Base-by-base conservation (phyloP, 176 grass and related monocot species). In the Raddia guianensis region DNA sequence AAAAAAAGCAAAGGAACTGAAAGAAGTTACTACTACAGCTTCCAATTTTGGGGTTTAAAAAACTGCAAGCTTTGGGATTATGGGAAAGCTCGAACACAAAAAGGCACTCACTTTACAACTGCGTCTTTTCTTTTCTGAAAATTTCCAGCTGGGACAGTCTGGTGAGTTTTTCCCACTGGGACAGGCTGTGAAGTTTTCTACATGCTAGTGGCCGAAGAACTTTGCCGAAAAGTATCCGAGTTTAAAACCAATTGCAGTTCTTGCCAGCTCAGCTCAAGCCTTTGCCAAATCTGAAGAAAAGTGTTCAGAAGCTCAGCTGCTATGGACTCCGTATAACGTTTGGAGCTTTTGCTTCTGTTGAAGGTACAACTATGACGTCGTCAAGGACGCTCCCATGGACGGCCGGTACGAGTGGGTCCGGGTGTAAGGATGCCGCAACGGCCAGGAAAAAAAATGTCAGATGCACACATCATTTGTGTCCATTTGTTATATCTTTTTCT, bases 361-460 rank as follows among this genome's bases (percentile, higher is more conserved):
- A 80, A 89, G 87, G 87, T 89, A 89, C 87, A 89, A 89, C 82
- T 89, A 89, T 76, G 82, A 89, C 87, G 65, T 89, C 32, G 82
- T 59, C 10, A 66, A 71, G 59, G 87, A 89, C 57, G 87, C 87
- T 89, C 87, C 87, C 1, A 85, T 85, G 71, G 87, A 85, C 2
- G 87, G 87, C 42, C 77, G 71, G 65, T 89, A 81, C 72, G 82
- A 89, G 77, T 89, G 87, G 87, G 72, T 89, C 77, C 82, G 87
- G 1, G 18, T 81, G 7, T 74, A 84, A 50, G 35, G n/a, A 76
- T 63, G 40, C 53, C 53, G 33, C 75, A 74, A 48, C 82, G 45
- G 56, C 70, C 82, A 76, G 82, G 81, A 55, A 64, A 85, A 55
- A 89, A 70, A 89, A 50, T 64, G 70, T 70, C 76, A 56, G 70